Evolutionary conservation across 2,329 filamentous ascomycete genomes (phyloP), one percentile per base, ranked within the genome.

Genomic region (Aspergillus transmontanensis): DNA sequence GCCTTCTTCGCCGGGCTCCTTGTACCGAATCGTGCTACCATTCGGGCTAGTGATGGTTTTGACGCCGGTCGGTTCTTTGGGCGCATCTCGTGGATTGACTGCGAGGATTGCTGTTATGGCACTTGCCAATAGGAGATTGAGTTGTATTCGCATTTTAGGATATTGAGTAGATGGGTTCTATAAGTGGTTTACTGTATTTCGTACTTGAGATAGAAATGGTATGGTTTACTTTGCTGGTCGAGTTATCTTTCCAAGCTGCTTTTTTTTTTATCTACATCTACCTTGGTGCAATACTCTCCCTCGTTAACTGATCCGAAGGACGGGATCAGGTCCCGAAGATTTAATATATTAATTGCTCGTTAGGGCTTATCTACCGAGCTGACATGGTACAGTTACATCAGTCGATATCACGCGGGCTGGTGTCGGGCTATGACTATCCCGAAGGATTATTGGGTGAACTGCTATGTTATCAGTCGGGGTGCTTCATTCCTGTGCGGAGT

Each of bases 11-110:
- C 85, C 85, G 4, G 81, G 84, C 71, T 87, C 77, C 72, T 87
- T 88, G 73, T 86, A 88, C 23, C 85, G 83, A 61, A 88, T 85
- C 26, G 81, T 81, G 64, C 85, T 76, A 59, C 81, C 81, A 60
- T 76, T 78, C 3, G 78, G 75, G 16, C 76, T 78, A 46, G 70
- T 73, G 55, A 80, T 75, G 3, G 72, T 72, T 61, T 77, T 75
- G 19, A 80, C 74, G 9, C 73, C 75, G 4, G 73, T 75, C 19
- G 78, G 73, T 50, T 76, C 70, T 1, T 75, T 66, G 19, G 78
- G 79, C 16, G 51, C 51, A 54, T 36, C 51, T 21, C 30, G 28
- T 34, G 51, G 19, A 4, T 34, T 14, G 5, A 23, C 51, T 36
- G 51, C 51, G 32, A 30, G 30, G 4, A 23, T 10, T 23, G 51